Conservation (phyloP, 2,329 filamentous ascomycete genomes). For the Onygenales sp. region DNA sequence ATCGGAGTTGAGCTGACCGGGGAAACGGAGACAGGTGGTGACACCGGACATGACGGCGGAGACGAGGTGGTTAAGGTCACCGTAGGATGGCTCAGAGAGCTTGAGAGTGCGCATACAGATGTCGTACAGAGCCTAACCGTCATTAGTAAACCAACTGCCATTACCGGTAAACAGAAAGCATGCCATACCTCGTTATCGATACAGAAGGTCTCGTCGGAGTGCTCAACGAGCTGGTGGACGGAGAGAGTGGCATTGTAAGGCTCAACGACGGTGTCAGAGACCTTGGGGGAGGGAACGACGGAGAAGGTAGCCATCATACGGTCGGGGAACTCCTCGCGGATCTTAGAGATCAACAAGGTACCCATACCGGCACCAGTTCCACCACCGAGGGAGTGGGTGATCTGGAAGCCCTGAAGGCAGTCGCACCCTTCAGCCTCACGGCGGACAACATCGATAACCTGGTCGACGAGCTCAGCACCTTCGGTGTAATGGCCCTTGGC, state of each 20-base stretch:
- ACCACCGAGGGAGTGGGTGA: slow-evolving; percentile 99
- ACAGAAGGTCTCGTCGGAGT: slow-evolving; percentile 99
- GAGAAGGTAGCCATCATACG: slow-evolving; percentile 99
- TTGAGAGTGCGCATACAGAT: slow-evolving; percentile 99
- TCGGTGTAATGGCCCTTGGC: slow-evolving; percentile 99
- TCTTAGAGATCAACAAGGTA: slow-evolving; percentile 99
- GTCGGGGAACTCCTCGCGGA: slow-evolving; percentile 99
- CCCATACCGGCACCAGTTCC: slow-evolving; percentile 99
- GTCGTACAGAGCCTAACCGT: slow-evolving; percentile 74
- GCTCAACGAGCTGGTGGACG: slow-evolving; percentile 97
- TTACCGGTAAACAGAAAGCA: not conserved
- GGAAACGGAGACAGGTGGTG: slow-evolving; percentile 97
- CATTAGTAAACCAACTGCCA: not conserved
- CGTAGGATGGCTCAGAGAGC: slow-evolving; percentile 96
- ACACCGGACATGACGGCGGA: slow-evolving; percentile 99
- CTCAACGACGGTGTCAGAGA: slow-evolving; percentile 98
- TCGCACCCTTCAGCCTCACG: slow-evolving; percentile 98
- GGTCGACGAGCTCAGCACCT: slow-evolving; percentile 96
- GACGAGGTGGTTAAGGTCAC: slow-evolving; percentile 98
- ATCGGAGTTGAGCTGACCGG: slow-evolving; percentile 98
- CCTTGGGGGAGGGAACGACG: slow-evolving; percentile 96
- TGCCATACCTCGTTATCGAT: slow-evolving; percentile 82
- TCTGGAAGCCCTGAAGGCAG: slow-evolving; percentile 99
- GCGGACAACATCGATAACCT: slow-evolving; percentile 96
- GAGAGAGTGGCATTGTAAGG: slow-evolving; percentile 99